phyloP scores from a whole-genome alignment of 352 stramenopile species.

The Achlya hypogyna region DNA sequence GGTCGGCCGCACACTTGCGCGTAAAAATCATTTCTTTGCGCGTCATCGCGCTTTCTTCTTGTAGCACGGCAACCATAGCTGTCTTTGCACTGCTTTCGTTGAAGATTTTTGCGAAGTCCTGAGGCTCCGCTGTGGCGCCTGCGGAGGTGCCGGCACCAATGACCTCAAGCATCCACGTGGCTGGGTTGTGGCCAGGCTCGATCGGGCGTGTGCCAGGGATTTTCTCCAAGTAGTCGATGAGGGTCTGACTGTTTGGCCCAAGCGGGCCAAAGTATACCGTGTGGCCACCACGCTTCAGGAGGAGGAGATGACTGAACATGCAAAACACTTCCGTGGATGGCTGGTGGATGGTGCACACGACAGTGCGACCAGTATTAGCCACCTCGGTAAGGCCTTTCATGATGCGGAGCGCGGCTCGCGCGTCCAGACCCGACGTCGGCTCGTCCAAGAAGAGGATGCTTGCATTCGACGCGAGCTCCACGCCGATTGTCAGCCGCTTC shows the following conservation, averaged over 20 bases:
- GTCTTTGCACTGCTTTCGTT: conserved; percentile 27
- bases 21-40: conserved; percentile 23
- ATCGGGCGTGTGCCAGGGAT: conserved; percentile 25
- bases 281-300: conserved; percentile 66
- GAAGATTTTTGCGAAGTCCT: conserved; percentile 35
- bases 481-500: conserved; percentile 74
- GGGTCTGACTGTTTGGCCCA: conserved; percentile 28
- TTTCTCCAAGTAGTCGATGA: conserved; percentile 44
- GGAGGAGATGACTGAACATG: conserved; percentile 81
- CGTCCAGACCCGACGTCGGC: conserved; percentile 86
- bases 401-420: conserved; percentile 73
- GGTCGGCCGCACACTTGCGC: conserved; percentile 30
- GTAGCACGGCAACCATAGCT: conserved; percentile 44
- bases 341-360: conserved; percentile 92
- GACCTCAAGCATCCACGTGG: conserved; percentile 80
- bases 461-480: conserved; percentile 85
- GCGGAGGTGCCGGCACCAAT: conserved; percentile 37
- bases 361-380: conserved; percentile 53
- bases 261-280: conserved; percentile 47
- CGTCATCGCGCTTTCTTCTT: conserved; percentile 23
- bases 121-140: conserved; percentile 16
- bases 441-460: conserved; percentile 87
- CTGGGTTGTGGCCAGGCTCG: conserved; percentile 48
- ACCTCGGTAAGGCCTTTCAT: conserved; percentile 85
- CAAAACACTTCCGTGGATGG: conserved; percentile 83